Base-by-base conservation (phyloP, 805 yeast genomes). In the Tetrapisispora nanseiensis region DNA sequence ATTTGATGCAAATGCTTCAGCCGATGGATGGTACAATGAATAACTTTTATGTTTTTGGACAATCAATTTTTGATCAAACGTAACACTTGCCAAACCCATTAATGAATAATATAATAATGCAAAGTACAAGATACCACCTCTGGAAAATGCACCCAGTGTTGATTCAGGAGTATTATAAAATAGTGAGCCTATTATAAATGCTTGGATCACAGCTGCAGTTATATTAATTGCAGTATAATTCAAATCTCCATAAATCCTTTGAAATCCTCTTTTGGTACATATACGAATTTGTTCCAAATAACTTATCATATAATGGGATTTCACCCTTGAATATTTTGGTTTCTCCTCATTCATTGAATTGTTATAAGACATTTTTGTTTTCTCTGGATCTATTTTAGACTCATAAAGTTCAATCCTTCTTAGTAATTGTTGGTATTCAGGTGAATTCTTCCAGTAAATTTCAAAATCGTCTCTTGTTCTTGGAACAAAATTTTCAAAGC, bases 11-110 rank as follows among this genome's bases (percentile, higher is more conserved):
- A 84, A 50, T 1, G 86, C 82, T 55, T 83, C 90, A 5, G 85
- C 78, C n/a, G 87, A 71, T 3, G 89, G 89, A 44, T 78, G 78
- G 57, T 81, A 85, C 45, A 83, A 69, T 0, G 86, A 78, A 52
- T 80, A 84, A 42, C 73, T 71, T 54, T 79, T 78, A 56, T 85
- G 95, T 53, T 84, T 83, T 52, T 74, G 74, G 19, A 81, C 72
- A 48, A 85, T 76, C 39, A 78, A 72, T 50, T 82, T 70, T 28
- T 74, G 69, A 19, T 65, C 72, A 50, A 76, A 68, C 54, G 72
- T 59, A 24, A 72, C 63, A 46, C 71, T 74, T 4, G 78, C 74
- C 23, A 74, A 48, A 33, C 74, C 71, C 66, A 70, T 65, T 50
- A 75, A 65, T 4, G 71, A 59, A 55, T 69, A 70, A 57, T 75